Base-by-base conservation (phyloP, 306 rosid species). In the Carpinus fangiana region DNA sequence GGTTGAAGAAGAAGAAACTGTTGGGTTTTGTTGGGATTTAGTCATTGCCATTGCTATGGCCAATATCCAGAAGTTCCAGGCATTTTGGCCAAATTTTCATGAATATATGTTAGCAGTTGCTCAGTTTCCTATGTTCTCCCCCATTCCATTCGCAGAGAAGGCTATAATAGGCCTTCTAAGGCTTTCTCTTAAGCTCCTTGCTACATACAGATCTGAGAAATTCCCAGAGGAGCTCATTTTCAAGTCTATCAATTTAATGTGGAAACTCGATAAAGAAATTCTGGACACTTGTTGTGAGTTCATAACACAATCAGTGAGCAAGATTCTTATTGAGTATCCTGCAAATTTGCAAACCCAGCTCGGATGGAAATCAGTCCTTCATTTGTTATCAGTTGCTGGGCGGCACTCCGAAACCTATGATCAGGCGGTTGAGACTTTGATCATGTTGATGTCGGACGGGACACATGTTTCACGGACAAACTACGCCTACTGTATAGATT, bases 11-110 rank as follows among this genome's bases (percentile, higher is more conserved):
- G 98, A 95, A 84, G 99, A 93, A 86, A 87, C 97, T 2, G 89
- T 95, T 60, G 96, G 86, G 31, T 93, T 93, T 55, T 95, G 98
- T 80, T 95, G 99, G 99, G 99, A 95, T 81, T 76, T 95, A 80
- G 84, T 95, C 60, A 80, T 85, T 60, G 84, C 90, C 48, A 73
- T 93, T 73, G 36, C 89, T 12, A 18, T 86, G 74, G 85, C 93
- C 61, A 95, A 93, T 72, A 70, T 74, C 26, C 80, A 88, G 7
- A 88, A 93, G 54, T 93, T 95, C 77, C 96, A 80, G 2, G 7
- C 80, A 31, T 90, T 91, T 75, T 95, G 99, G 99, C 88, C 92
- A 52, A 78, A 68, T 69, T 93, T 85, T 45, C 97, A 95, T 62
- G 97, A 93, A 12, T 86, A 81, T 77, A 87, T 93, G 36, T 77